phyloP scores from a whole-genome alignment of 2,329 filamentous ascomycete genomes.

The Colletotrichum tamarilloi region DNA sequence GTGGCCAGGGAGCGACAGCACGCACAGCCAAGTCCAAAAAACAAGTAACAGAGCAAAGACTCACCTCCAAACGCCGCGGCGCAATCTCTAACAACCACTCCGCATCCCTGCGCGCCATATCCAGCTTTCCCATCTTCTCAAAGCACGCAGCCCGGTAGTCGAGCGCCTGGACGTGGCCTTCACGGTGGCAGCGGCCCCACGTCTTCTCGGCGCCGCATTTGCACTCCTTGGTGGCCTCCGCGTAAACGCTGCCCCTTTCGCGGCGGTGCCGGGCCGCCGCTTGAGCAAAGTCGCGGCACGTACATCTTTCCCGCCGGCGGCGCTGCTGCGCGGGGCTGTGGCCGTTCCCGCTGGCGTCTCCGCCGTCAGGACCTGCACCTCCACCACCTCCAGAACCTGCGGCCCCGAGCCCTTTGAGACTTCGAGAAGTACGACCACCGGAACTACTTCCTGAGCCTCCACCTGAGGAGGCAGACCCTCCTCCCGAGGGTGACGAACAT shows the following conservation, averaged over 20 bases:
- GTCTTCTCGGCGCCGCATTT: slow-evolving; percentile 48
- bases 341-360: not conserved
- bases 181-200: slow-evolving; percentile 53
- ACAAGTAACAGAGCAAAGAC: not conserved
- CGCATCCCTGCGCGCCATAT: slow-evolving; percentile 51
- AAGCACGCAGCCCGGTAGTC: slow-evolving; percentile 54
- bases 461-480: not conserved
- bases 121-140: slow-evolving; percentile 50
- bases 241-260: slow-evolving; percentile 50
- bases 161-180: slow-evolving; percentile 51
- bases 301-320: slow-evolving; percentile 49
- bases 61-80: slow-evolving; percentile 52
- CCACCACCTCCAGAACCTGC: slow-evolving; percentile 40
- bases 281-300: slow-evolving; percentile 50
- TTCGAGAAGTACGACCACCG: not conserved
- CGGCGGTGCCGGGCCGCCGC: slow-evolving; percentile 44
- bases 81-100: slow-evolving; percentile 57
- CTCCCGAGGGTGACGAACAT: slow-evolving; percentile 14
- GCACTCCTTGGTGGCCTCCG: slow-evolving; percentile 55
- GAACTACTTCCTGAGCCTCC: not conserved
- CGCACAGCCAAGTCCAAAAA: not conserved
- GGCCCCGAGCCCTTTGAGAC: not conserved
- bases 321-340: slow-evolving; percentile 36
- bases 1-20: not conserved
- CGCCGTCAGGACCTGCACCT: not conserved